Conservation (phyloP, 2,329 filamentous ascomycete genomes). For the Cadophora luteo-olivacea region DNA sequence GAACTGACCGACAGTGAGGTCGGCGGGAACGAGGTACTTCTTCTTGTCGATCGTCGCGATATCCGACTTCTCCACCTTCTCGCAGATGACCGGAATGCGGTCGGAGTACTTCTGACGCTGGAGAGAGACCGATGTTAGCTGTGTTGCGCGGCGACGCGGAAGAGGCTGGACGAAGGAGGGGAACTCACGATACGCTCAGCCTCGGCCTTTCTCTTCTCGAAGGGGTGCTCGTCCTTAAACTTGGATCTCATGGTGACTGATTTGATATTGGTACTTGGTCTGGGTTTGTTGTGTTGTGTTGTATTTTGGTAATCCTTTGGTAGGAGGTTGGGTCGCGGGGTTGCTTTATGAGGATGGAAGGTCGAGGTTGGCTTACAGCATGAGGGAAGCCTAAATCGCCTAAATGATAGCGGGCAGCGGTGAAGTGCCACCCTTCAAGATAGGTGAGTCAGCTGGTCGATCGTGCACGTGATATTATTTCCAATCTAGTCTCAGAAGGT, state of each 20-base stretch:
- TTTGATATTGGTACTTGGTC: constrained; percentile 36
- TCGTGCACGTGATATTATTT: constrained; percentile 1
- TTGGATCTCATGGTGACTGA: constrained; percentile 87
- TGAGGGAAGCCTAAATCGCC: constrained; percentile 10
- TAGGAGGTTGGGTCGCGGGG: constrained; percentile 22
- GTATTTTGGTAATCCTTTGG: constrained; percentile 13
- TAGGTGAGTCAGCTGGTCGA: neutral
- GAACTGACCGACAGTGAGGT: constrained; percentile 98
- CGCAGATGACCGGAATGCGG: constrained; percentile 98
- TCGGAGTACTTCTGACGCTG: constrained; percentile 95
- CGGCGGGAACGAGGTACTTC: constrained; percentile 98
- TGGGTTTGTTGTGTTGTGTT: constrained; percentile 18
- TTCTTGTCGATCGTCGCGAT: constrained; percentile 99
- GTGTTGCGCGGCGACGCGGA: constrained; percentile 22
- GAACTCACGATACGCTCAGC: constrained; percentile 73
- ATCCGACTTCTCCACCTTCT: constrained; percentile 99
- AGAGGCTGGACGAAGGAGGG: constrained; percentile 18
- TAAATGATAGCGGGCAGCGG: constrained; percentile 17
- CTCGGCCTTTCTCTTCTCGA: constrained; percentile 99
- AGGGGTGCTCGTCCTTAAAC: constrained; percentile 99
- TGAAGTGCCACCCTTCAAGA: neutral
- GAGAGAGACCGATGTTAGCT: constrained; percentile 26
- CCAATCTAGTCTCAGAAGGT: neutral
- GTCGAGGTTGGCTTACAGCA: constrained; percentile 7
- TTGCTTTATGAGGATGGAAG: constrained; percentile 20